A percentile compares a stretch with the other conserved stretches of the same genome.
These are phyloP conservation scores for Trichomonascus vanleenenianus DNA, from an alignment of 805 yeast genomes.

Conservation along the genomic window DNA sequence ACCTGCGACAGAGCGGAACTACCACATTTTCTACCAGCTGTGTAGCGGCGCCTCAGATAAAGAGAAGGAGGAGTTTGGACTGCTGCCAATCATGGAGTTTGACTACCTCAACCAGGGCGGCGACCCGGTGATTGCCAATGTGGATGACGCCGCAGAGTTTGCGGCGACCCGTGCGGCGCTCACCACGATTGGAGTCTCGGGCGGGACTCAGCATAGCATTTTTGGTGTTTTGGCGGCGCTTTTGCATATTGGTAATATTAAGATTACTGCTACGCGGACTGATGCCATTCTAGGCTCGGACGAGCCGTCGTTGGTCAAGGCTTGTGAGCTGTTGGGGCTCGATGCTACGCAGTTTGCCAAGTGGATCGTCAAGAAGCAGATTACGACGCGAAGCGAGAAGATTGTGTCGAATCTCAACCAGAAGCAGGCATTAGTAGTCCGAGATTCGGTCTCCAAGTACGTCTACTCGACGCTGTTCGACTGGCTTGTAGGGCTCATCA, in stretches of 20 bases:
- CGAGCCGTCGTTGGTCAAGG: conserved; percentile 76
- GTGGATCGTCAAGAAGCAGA: conserved; percentile 91
- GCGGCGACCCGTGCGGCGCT: conserved; percentile 69
- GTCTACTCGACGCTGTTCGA: conserved; percentile 89
- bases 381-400: conserved; percentile 86
- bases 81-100: conserved; percentile 60
- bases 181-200: conserved; percentile 63
- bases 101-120: conserved; percentile 89
- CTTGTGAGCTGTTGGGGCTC: conserved; percentile 77
- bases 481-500: conserved; percentile 86
- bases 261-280: conserved; percentile 73
- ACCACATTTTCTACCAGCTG: conserved; percentile 89
- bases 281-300: conserved; percentile 77
- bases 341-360: conserved; percentile 68
- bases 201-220: conserved; percentile 52
- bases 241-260: conserved; percentile 88
- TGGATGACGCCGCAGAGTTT: conserved; percentile 80
- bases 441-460: conserved; percentile 95
- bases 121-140: conserved; percentile 54
- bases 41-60: conserved; percentile 56
- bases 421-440: conserved; percentile 80
- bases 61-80: conserved; percentile 49
- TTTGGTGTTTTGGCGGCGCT: conserved; percentile 80
- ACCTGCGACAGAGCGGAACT: conserved; percentile 84
- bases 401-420: conserved; percentile 76